Percentiles rank a stretch among this genome's conserved stretches.
Evolutionary conservation across 495 filamentous ascomycete genomes (phyloP).

Genomic region (Talaromyces stipitatus): DNA sequence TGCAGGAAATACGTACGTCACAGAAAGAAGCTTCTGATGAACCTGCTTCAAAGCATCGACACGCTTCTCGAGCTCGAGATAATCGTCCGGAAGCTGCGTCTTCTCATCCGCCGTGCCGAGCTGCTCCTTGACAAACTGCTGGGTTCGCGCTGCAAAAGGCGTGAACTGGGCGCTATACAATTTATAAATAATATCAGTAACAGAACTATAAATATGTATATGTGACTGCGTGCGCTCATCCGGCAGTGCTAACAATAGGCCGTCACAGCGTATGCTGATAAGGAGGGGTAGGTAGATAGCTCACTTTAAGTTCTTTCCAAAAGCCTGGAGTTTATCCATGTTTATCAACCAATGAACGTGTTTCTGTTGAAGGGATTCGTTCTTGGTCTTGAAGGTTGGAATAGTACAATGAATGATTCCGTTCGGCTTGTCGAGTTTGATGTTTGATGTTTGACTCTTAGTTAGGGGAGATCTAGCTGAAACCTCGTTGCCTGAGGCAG

Average conservation of each 20-base stretch:
- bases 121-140: slow-evolving; percentile 96
- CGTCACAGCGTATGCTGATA: slow-evolving; percentile 9
- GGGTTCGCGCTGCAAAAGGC: slow-evolving; percentile 86
- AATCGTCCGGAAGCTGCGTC: slow-evolving; percentile 95
- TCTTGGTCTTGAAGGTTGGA: not conserved
- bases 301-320: slow-evolving; percentile 68
- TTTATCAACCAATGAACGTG: not conserved
- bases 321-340: slow-evolving; percentile 66
- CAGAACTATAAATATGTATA: not conserved
- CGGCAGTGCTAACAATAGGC: not conserved
- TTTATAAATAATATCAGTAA: slow-evolving; percentile 21
- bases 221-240: slow-evolving; percentile 1
- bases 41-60: slow-evolving; percentile 96
- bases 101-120: slow-evolving; percentile 93
- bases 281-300: slow-evolving; percentile 12
- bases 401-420: not conserved
- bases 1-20: slow-evolving; percentile 63
- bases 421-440: not conserved
- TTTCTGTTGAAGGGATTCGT: not conserved
- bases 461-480: slow-evolving; percentile 1
- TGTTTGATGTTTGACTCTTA: not conserved
- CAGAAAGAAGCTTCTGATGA: slow-evolving; percentile 91
- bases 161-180: slow-evolving; percentile 58
- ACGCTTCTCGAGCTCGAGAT: slow-evolving; percentile 96
- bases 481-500: slow-evolving; percentile 7